phyloP scores from a whole-genome alignment of 495 filamentous ascomycete species.

The Penicillium roqueforti region DNA sequence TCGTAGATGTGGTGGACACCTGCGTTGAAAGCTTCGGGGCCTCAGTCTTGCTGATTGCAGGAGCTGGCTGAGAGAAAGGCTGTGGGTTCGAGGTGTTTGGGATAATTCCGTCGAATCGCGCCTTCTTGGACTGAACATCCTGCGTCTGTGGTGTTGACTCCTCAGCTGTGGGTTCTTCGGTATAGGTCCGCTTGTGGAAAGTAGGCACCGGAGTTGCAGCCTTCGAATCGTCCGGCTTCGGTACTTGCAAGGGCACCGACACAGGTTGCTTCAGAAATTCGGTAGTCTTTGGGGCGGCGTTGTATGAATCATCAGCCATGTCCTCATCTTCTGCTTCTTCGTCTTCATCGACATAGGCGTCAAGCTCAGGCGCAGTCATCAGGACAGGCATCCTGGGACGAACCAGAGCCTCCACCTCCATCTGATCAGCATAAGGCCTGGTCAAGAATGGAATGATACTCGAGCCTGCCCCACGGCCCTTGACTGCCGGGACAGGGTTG shows the following conservation, averaged over 20 bases:
- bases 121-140: constrained; percentile 30
- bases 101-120: constrained; percentile 27
- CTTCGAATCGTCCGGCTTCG: constrained; percentile 14
- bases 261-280: constrained; percentile 30
- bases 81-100: constrained; percentile 6
- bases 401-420: constrained; percentile 68
- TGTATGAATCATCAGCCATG: constrained; percentile 15
- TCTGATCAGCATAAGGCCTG: constrained; percentile 52
- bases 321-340: constrained; percentile 47
- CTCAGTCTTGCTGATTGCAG: constrained; percentile 11
- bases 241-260: constrained; percentile 12
- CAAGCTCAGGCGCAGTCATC: constrained; percentile 29
- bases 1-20: constrained; percentile 5
- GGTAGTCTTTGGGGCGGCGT: constrained; percentile 14
- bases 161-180: constrained; percentile 24
- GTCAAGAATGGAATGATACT: constrained; percentile 77
- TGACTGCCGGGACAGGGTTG: constrained; percentile 60
- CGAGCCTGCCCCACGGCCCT: constrained; percentile 51
- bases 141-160: constrained; percentile 8
- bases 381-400: constrained; percentile 61
- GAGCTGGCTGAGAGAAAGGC: constrained; percentile 9
- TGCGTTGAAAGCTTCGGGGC: constrained; percentile 12
- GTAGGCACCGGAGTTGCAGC: constrained; percentile 9
- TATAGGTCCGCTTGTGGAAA: constrained; percentile 34
- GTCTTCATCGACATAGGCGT: constrained; percentile 25